A percentile compares a stretch with the other conserved stretches of the same genome.
These are phyloP conservation scores for Cytospora mali DNA, from an alignment of 2,329 filamentous ascomycete species.

Conservation along the genomic window DNA sequence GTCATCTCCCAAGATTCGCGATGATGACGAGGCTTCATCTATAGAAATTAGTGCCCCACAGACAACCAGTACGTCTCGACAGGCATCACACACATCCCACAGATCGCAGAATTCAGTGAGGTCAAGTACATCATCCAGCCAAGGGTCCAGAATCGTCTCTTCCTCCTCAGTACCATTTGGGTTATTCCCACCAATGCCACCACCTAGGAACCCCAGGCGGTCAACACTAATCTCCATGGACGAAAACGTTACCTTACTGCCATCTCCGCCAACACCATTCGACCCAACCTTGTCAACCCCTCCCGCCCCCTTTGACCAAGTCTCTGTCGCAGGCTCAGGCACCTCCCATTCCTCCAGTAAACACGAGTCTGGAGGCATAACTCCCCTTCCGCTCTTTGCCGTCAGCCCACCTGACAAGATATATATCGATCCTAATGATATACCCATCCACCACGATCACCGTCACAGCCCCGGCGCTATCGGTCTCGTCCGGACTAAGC, in stretches of 20 bases:
- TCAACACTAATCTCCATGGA: slow-evolving; percentile 13
- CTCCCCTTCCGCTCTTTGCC: slow-evolving; percentile 16
- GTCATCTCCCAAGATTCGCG: neutral
- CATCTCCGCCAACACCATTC: neutral
- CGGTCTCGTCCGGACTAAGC: slow-evolving; percentile 26
- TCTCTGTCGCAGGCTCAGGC: neutral
- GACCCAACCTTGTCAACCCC: neutral
- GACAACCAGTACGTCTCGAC: slow-evolving; percentile 3
- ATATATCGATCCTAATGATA: slow-evolving; percentile 11
- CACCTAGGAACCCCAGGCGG: slow-evolving; percentile 5
- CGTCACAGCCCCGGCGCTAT: neutral
- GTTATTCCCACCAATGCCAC: slow-evolving; percentile 1
- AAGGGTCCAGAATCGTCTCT: slow-evolving; percentile 3
- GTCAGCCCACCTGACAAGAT: slow-evolving; percentile 25
- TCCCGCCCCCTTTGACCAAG: neutral
- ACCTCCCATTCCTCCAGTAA: slow-evolving; percentile 1
- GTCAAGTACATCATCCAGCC: slow-evolving; percentile 15
- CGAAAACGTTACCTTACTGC: neutral
- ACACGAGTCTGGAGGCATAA: neutral
- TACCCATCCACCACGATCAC: neutral
- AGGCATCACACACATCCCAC: slow-evolving; percentile 10
- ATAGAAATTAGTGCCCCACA: slow-evolving; percentile 6
- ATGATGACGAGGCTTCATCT: slow-evolving; percentile 17
- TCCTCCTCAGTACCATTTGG: neutral
- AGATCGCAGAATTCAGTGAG: slow-evolving; percentile 9